A percentile compares a stretch with the other conserved stretches of the same genome.
These are phyloP conservation scores for Aspergillus nidulans DNA, from an alignment of 495 filamentous ascomycete genomes.

Conservation along the genomic window DNA sequence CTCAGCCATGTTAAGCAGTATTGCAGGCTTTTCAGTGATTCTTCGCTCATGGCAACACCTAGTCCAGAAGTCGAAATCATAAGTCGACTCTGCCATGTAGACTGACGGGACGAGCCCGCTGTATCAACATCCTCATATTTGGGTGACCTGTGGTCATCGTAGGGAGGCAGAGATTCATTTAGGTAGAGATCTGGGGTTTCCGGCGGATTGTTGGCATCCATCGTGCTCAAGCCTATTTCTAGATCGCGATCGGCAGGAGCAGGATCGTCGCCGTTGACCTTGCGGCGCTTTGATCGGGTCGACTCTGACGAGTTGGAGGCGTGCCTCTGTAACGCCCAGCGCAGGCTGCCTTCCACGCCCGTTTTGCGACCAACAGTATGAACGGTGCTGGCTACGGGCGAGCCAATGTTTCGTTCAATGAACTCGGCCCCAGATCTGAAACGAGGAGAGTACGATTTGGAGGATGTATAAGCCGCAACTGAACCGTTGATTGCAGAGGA, in stretches of 20 bases:
- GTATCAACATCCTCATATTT: slow-evolving; percentile 55
- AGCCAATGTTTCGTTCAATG: slow-evolving; percentile 75
- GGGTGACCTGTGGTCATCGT: slow-evolving; percentile 70
- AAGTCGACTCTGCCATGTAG: slow-evolving; percentile 71
- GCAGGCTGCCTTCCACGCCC: slow-evolving; percentile 74
- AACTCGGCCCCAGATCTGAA: slow-evolving; percentile 81
- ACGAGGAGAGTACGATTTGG: slow-evolving; percentile 81
- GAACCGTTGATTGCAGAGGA: slow-evolving; percentile 77
- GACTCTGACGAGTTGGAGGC: slow-evolving; percentile 33
- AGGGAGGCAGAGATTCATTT: slow-evolving; percentile 69
- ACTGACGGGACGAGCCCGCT: slow-evolving; percentile 30
- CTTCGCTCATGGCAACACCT: slow-evolving; percentile 81
- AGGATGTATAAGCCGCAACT: slow-evolving; percentile 71
- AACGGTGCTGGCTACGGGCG: slow-evolving; percentile 76
- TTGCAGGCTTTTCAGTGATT: slow-evolving; percentile 69
- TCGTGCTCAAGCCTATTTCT: slow-evolving; percentile 26
- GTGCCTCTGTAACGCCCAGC: slow-evolving; percentile 63
- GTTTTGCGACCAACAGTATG: slow-evolving; percentile 75
- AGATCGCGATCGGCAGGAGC: slow-evolving; percentile 34
- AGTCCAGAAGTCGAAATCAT: slow-evolving; percentile 81
- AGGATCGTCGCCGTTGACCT: slow-evolving; percentile 44
- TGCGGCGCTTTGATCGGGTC: slow-evolving; percentile 60
- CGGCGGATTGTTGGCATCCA: slow-evolving; percentile 19
- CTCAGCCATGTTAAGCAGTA: slow-evolving; percentile 74
- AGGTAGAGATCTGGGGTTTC: slow-evolving; percentile 47